Base-by-base conservation (phyloP, 352 stramenopile species). In the Thalassiosira mediterranea region DNA sequence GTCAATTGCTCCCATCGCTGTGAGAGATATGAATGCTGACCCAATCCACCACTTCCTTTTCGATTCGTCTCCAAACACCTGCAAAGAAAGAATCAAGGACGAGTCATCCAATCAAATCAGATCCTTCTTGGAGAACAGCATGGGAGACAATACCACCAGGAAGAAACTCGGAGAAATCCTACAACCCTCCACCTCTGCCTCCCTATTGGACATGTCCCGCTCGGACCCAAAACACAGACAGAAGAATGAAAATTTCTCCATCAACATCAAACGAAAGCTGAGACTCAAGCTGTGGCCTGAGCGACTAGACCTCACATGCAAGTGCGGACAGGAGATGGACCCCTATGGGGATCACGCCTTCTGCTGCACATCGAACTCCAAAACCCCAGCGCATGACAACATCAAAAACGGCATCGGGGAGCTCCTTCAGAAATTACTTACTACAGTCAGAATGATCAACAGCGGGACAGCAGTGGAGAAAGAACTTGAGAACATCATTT, bases 321-420 rank as follows among this genome's bases (percentile, higher is more conserved):
- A 2, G 3, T 63, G 53, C n/a, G 32, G 53, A 2, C 11, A 48
- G 31, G 11, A 44, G 3, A 48, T 63, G 26, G 53, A 63, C 32
- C 5, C 26, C 7, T 48, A 23, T 7, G 53, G 53, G 4, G 53
- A 63, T 48, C 25, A 63, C n/a, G n/a, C n/a, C 53, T 48, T 63
- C 8, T 48, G 31, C 10, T 63, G 53, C 53, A 3, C 10, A 2
- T 5, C 3, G 5, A 4, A 47, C 5, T 49, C 11, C 23, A 63
- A 63, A 48, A 63, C 25, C 3, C n/a, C 19, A 8, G 29, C 29
- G 31, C 19, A 25, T 28, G 8, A 63, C 26, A 28, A 63, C 2
- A 63, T 63, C 53, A 25, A 23, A 37, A 23, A 59, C 31, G 49
- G 49, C 7, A 23, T 59, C 49, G 31, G 23, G 4, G 5, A 15